Conservation (phyloP, 352 stramenopile genomes). For the Pythium aphanidermatum region DNA sequence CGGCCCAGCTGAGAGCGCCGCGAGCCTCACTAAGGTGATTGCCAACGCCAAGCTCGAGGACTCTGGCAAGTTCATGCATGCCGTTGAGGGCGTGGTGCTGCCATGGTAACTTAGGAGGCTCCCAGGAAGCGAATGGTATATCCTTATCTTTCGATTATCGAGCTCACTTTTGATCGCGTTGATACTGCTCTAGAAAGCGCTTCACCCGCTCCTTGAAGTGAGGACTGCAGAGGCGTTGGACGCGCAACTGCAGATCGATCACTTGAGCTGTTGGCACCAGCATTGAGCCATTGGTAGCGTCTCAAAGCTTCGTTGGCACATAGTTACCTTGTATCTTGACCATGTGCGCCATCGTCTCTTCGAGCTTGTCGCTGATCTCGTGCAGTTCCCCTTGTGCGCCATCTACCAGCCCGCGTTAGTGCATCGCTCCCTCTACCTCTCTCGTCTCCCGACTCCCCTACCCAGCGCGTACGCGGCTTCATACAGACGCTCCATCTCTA, state of each 20-base stretch:
- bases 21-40: conserved; percentile 45
- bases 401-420: no score
- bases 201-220: conserved; percentile 10
- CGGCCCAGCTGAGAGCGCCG: conserved; percentile 37
- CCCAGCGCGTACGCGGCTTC: no score
- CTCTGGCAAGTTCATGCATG: conserved; percentile 44
- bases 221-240: conserved; percentile 7
- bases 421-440: no score
- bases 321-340: no score
- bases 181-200: conserved; percentile 4
- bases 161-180: not conserved
- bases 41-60: conserved; percentile 43
- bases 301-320: no score
- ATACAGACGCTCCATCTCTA: no score
- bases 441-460: no score
- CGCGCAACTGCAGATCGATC: conserved; percentile 2
- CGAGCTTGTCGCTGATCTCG: not conserved
- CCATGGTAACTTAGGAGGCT: conserved; percentile 61
- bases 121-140: no score
- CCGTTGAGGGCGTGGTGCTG: conserved; percentile 39
- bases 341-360: no score
- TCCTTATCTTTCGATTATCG: no score
- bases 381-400: no score
- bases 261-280: not conserved
- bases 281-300: not conserved